Evolutionary conservation across 768 basidiomycete species (phyloP).

Genomic region (Dioszegia hungarica): DNA sequence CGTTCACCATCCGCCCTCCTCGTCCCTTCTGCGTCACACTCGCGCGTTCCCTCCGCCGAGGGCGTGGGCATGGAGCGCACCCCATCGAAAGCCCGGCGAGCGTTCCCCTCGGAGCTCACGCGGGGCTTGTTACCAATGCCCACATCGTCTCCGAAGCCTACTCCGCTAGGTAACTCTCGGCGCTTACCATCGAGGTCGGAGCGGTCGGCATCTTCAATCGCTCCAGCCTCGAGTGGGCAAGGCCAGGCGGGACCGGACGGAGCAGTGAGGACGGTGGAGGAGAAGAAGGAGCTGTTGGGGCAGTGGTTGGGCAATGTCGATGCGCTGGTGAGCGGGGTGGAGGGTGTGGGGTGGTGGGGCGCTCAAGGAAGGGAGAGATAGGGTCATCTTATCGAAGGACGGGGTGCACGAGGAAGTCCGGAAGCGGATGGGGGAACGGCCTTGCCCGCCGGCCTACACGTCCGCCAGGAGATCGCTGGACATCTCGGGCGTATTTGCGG

Average conservation of each 20-base stretch:
- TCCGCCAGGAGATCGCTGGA: too few relatives aligned
- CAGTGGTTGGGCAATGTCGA: conserved; percentile 87
- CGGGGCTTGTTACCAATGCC: conserved; percentile 29
- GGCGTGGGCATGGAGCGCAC: conserved; percentile 1
- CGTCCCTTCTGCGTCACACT: background rate
- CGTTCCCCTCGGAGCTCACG: conserved; percentile 35
- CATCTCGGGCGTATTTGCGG: too few relatives aligned
- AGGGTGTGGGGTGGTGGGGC: conserved; percentile 84
- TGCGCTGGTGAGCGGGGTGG: conserved; percentile 77
- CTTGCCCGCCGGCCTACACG: too few relatives aligned
- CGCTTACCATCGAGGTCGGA: conserved; percentile 15
- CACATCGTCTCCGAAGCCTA: conserved; percentile 25
- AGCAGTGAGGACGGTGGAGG: conserved; percentile 25
- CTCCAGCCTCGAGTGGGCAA: background rate
- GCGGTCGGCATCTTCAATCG: background rate
- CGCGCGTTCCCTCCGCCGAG: background rate
- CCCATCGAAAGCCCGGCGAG: conserved; percentile 22
- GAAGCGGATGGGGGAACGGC: too few relatives aligned
- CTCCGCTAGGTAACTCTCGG: conserved; percentile 20
- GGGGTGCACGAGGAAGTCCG: too few relatives aligned
- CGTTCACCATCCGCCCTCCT: background rate
- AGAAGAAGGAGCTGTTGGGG: conserved; percentile 54
- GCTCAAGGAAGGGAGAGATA: conserved; percentile 12
- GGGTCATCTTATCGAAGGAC: too few relatives aligned
- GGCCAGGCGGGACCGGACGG: conserved; percentile 3